Conservation (phyloP, 106 monocot genomes). For the Phalaenopsis aphrodite region DNA sequence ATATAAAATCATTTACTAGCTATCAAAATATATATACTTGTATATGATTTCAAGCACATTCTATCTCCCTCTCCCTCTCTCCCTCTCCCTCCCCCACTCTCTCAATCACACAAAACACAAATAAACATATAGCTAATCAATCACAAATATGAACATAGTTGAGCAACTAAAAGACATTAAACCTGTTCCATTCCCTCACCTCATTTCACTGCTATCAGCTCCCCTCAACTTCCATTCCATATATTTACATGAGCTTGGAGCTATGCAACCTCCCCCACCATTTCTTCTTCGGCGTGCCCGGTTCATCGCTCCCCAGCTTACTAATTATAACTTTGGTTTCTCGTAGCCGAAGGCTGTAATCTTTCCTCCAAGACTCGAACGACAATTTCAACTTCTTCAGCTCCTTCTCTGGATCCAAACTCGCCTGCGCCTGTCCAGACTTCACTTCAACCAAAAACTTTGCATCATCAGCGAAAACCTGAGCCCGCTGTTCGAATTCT, state of each 20-base stretch:
- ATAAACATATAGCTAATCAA: too few relatives aligned
- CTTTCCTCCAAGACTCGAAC: conserved; percentile 88
- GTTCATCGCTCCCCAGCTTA: conserved; percentile 34
- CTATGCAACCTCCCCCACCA: conserved; percentile 74
- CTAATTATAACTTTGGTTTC: conserved; percentile 52
- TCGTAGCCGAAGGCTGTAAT: conserved; percentile 41
- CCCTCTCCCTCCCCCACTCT: too few relatives aligned
- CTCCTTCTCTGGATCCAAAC: conserved; percentile 71
- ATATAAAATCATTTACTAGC: too few relatives aligned
- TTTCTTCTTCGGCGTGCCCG: conserved; percentile 28
- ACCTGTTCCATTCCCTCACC: too few relatives aligned
- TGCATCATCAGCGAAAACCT: conserved; percentile 66
- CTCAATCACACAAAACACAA: too few relatives aligned
- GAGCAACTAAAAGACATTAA: too few relatives aligned
- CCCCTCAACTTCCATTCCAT: not conserved
- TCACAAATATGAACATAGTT: too few relatives aligned
- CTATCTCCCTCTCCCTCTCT: too few relatives aligned
- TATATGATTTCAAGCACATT: too few relatives aligned
- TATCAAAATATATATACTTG: too few relatives aligned
- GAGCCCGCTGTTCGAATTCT: conserved; percentile 67
- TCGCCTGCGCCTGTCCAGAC: conserved; percentile 72
- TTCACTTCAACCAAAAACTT: conserved; percentile 90
- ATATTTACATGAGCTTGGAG: conserved; percentile 23
- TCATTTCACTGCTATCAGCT: too few relatives aligned
- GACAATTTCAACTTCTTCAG: conserved; percentile 60